Percentiles rank a stretch among this genome's conserved stretches.
Evolutionary conservation across 192 early-diverging fungal genomes (phyloP).

Genomic region (Backusella mclennaniae): DNA sequence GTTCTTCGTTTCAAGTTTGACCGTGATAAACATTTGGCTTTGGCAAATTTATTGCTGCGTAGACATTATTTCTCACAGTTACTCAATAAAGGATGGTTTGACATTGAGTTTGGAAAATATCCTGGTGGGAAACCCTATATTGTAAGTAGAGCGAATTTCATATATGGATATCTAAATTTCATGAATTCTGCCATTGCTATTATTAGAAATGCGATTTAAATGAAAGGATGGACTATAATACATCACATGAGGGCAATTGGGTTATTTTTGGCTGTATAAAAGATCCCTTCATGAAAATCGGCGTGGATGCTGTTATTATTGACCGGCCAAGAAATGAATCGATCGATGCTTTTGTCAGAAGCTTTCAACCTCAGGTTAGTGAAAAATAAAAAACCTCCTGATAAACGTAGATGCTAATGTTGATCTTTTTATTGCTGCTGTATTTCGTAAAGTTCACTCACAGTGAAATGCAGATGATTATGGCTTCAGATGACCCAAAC

Average conservation of each 20-base stretch:
- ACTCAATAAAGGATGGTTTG: slow-evolving; percentile 1
- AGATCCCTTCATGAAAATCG: neutral
- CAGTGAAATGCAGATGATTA: neutral
- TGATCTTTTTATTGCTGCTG: neutral
- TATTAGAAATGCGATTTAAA: neutral
- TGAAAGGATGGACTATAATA: slow-evolving; percentile 17
- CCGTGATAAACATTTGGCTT: slow-evolving; percentile 8
- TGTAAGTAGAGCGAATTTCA: slow-evolving; percentile 1
- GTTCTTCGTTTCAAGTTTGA: slow-evolving; percentile 21
- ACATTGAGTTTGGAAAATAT: slow-evolving; percentile 3
- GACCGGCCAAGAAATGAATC: neutral
- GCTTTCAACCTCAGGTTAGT: slow-evolving; percentile 23
- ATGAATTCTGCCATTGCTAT: neutral
- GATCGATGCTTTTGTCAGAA: slow-evolving; percentile 8
- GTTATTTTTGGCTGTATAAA: slow-evolving; percentile 23
- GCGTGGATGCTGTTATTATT: slow-evolving; percentile 21
- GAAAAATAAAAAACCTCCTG: neutral
- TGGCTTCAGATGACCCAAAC: neutral
- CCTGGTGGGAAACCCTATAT: slow-evolving; percentile 11
- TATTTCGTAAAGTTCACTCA: neutral
- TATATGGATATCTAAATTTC: neutral
- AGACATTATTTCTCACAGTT: slow-evolving; percentile 11
- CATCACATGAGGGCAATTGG: slow-evolving; percentile 28
- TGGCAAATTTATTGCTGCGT: slow-evolving; percentile 12
- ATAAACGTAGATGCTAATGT: neutral